Evolutionary conservation across 2,329 filamentous ascomycete genomes (phyloP).

Genomic region (Escovopsis sp.): DNA sequence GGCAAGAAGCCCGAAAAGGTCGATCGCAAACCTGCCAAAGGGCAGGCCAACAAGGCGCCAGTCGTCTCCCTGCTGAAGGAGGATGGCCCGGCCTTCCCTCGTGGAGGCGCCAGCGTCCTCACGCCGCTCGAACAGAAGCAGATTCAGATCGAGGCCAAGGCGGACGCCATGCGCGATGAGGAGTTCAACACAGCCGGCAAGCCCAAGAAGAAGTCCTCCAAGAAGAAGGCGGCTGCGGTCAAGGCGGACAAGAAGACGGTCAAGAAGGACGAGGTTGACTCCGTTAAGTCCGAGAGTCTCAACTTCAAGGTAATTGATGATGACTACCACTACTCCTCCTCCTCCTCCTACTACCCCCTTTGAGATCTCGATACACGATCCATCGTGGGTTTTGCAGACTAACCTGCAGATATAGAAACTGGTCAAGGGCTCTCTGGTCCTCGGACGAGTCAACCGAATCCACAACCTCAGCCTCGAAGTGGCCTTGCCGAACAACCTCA

Average conservation of each 20-base stretch:
- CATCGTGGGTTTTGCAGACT: not conserved
- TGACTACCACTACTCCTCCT: not conserved
- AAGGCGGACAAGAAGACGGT: conserved; percentile 36
- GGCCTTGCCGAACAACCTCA: conserved; percentile 82
- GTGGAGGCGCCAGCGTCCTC: conserved; percentile 79
- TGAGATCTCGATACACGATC: no score
- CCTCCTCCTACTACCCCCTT: no score
- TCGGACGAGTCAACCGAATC: conserved; percentile 75
- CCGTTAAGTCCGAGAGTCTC: conserved; percentile 66
- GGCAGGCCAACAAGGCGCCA: conserved; percentile 13
- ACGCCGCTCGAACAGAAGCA: conserved; percentile 93
- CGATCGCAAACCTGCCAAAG: conserved; percentile 18
- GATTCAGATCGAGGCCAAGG: conserved; percentile 83
- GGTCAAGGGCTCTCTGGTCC: conserved; percentile 69
- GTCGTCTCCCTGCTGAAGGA: conserved; percentile 42
- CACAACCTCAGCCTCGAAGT: conserved; percentile 66
- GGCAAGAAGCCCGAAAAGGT: conserved; percentile 14
- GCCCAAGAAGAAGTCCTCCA: conserved; percentile 16
- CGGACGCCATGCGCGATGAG: conserved; percentile 83
- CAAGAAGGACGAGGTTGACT: conserved; percentile 30
- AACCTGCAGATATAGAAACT: conserved; percentile 44
- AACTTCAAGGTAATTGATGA: conserved; percentile 59
- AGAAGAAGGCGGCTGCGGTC: conserved; percentile 40
- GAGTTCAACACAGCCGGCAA: conserved; percentile 39
- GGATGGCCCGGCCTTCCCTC: conserved; percentile 81